Percentiles rank a stretch among this genome's conserved stretches.
Conservation (phyloP, 2,329 filamentous ascomycete genomes). For the Cyclaneusma minus region DNA sequence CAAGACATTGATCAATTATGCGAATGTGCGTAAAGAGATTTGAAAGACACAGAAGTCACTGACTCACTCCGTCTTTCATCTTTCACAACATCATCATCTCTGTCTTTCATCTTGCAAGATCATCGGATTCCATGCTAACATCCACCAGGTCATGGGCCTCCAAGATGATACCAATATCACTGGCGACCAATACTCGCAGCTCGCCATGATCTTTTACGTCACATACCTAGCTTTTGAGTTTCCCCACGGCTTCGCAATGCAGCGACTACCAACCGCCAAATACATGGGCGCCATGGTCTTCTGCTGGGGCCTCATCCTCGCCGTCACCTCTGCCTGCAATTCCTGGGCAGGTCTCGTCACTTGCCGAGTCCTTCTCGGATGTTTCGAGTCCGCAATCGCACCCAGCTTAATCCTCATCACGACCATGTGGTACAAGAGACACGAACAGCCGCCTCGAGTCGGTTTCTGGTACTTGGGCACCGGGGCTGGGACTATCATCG, state of each 20-base stretch:
- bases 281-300: conserved; percentile 28
- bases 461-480: conserved; percentile 45
- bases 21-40: too few species aligned
- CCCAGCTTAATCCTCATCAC: conserved; percentile 39
- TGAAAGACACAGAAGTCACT: conserved; percentile 40
- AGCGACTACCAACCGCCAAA: conserved; percentile 35
- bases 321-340: conserved; percentile 30
- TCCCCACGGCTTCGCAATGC: conserved; percentile 30
- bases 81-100: conserved; percentile 27
- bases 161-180: conserved; percentile 25
- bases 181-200: conserved; percentile 31
- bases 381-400: conserved; percentile 36
- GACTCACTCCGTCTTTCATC: conserved; percentile 33
- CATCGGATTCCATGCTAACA: conserved; percentile 14
- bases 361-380: conserved; percentile 33
- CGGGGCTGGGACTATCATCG: conserved; percentile 30
- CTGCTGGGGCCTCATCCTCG: conserved; percentile 23
- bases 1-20: conserved; percentile 28
- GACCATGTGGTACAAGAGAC: conserved; percentile 36
- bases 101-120: conserved; percentile 14
- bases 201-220: conserved; percentile 32
- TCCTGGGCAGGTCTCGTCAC: conserved; percentile 32
- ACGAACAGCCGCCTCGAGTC: conserved; percentile 41
- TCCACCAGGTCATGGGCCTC: conserved; percentile 31
- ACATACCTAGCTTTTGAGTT: conserved; percentile 24